Conservation (phyloP, 1,139 yeast species). For the Saccharomyces hybrid region DNA sequence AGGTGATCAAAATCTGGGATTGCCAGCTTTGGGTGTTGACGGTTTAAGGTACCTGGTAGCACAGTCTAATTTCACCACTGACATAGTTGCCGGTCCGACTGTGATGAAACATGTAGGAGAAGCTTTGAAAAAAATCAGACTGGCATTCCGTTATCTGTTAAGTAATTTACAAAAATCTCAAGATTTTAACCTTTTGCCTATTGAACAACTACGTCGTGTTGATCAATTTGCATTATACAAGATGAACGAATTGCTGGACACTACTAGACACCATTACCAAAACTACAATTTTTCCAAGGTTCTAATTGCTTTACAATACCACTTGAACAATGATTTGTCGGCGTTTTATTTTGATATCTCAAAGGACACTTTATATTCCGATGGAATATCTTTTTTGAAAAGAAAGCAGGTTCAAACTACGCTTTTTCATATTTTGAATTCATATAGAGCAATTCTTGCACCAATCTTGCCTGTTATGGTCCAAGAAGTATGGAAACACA, state of each 20-base stretch:
- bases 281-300: slow-evolving; percentile 61
- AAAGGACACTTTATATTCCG: slow-evolving; percentile 82
- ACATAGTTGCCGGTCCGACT: slow-evolving; percentile 66
- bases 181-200: slow-evolving; percentile 26
- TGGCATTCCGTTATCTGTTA: slow-evolving; percentile 70
- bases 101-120: slow-evolving; percentile 72
- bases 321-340: slow-evolving; percentile 69
- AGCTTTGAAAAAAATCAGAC: slow-evolving; percentile 69
- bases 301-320: slow-evolving; percentile 53
- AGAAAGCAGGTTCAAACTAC: slow-evolving; percentile 71
- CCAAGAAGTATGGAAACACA: slow-evolving; percentile 78
- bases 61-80: slow-evolving; percentile 76
- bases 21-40: slow-evolving; percentile 80
- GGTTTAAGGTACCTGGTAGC: slow-evolving; percentile 91
- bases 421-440: slow-evolving; percentile 49
- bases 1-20: slow-evolving; percentile 51
- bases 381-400: slow-evolving; percentile 38
- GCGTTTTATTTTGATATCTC: slow-evolving; percentile 80
- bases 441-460: slow-evolving; percentile 58
- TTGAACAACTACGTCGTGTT: slow-evolving; percentile 41
- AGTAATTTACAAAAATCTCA: slow-evolving; percentile 54
- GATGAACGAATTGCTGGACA: slow-evolving; percentile 42
- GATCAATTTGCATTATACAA: slow-evolving; percentile 61
- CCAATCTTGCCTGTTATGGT: slow-evolving; percentile 80
- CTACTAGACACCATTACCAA: slow-evolving; percentile 42